Base-by-base conservation (phyloP, 75 land plant genomes). In the Pinus tabuliformis region DNA sequence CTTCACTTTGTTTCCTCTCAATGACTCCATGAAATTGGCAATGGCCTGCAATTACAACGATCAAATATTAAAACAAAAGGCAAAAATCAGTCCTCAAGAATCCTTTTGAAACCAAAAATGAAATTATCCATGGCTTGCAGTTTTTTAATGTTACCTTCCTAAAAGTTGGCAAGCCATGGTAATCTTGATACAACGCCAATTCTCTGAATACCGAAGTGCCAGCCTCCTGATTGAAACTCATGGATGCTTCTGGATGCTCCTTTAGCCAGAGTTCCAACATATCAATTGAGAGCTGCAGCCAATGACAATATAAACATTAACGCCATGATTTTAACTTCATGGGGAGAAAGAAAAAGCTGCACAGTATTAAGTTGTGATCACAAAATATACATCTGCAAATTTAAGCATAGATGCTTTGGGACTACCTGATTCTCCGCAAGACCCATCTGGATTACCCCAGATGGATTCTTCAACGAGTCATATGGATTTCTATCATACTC, bases 371-470 rank as follows among this genome's bases (percentile, higher is more conserved):
- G 54, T 49, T 49, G 12, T 11, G 9, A 49, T 9, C 0, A 49
- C 54, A 45, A 7, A 11, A 49, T 49, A 9, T 49, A 49, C 2
- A 49, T 49, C 12, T 49, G 54, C 54, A 49, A 49, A 49, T 49
- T 49, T 49, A 9, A 9, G 54, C 54, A 49, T 11, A 49, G 12
- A 49, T 49, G 54, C 54, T 49, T 49, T 49, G 11, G 12, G 12
- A 49, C 54, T 49, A 86, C 91, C 87, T 82, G 87, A 74, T 82
- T 89, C 59, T 90, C 92, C 15, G 92, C 83, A 42, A 87, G 79
- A 26, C 89, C 92, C 83, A 91, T 85, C 28, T 89, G 87, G 65
- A 91, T 91, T 56, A 92, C 80, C 18, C 93, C 93, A 24, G 26
- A 26, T 1, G 93, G 89, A 56, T 91, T 91, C 21, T 39, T 28